Conservation (phyloP, 768 basidiomycete species). For the Mycena maculata region DNA sequence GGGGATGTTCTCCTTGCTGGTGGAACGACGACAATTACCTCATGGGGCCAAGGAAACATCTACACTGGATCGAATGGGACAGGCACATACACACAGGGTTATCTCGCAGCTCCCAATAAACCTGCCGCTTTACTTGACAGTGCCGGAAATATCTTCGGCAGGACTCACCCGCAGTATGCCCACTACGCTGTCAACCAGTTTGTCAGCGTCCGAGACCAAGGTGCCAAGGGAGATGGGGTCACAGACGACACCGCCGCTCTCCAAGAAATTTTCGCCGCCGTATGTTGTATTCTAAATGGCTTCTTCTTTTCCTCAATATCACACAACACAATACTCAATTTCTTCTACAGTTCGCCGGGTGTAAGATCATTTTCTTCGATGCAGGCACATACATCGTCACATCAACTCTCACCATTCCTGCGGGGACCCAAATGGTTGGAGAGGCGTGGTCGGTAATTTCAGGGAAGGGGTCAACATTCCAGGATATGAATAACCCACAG, state of each 20-base stretch:
- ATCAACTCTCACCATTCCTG: slow-evolving; percentile 66
- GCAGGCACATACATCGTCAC: slow-evolving; percentile 73
- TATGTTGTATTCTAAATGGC: slow-evolving; percentile 35
- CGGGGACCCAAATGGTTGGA: slow-evolving; percentile 67
- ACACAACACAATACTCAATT: slow-evolving; percentile 6
- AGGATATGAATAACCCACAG: slow-evolving; percentile 54
- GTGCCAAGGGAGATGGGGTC: slow-evolving; percentile 78
- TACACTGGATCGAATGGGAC: slow-evolving; percentile 63
- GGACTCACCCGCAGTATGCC: slow-evolving; percentile 74
- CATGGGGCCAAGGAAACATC: slow-evolving; percentile 85
- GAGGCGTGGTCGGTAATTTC: slow-evolving; percentile 71
- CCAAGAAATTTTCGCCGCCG: slow-evolving; percentile 69
- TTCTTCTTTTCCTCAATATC: background rate
- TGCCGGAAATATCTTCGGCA: slow-evolving; percentile 72
- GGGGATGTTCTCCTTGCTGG: slow-evolving; percentile 68
- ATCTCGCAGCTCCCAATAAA: slow-evolving; percentile 63
- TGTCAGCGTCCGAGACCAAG: slow-evolving; percentile 76
- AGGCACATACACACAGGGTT: slow-evolving; percentile 62
- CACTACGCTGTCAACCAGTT: slow-evolving; percentile 71
- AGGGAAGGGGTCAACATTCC: slow-evolving; percentile 61
- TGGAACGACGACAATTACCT: slow-evolving; percentile 66
- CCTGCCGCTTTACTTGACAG: slow-evolving; percentile 67
- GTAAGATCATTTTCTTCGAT: slow-evolving; percentile 72
- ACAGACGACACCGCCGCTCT: slow-evolving; percentile 83
- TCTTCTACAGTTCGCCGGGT: slow-evolving; percentile 62